Conservation (phyloP, 805 yeast species). For the Clavispora fructus region DNA sequence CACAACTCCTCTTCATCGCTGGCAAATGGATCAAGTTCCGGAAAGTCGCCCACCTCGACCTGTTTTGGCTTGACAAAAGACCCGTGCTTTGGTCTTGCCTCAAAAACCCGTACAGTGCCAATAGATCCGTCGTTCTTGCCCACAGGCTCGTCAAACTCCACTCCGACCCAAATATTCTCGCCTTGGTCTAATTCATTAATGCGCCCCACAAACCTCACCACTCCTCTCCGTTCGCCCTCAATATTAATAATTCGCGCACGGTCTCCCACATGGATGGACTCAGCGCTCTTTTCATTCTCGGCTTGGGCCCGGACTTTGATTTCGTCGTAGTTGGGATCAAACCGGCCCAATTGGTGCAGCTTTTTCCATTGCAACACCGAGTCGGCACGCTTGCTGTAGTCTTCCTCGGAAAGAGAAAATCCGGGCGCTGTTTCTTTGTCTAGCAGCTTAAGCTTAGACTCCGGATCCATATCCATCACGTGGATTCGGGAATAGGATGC, state of each 20-base stretch:
- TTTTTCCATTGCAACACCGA: conserved; percentile 78
- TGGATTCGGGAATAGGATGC: conserved; percentile 45
- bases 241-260: conserved; percentile 49
- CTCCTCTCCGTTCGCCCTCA: conserved; percentile 59
- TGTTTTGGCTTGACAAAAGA: conserved; percentile 68
- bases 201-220: conserved; percentile 63
- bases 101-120: conserved; percentile 55
- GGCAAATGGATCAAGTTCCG: conserved; percentile 41
- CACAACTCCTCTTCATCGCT: conserved; percentile 33
- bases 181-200: conserved; percentile 54
- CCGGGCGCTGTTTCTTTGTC: conserved; percentile 20
- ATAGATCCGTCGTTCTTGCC: conserved; percentile 84
- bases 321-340: conserved; percentile 47
- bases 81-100: conserved; percentile 58
- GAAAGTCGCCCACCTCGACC: conserved; percentile 67
- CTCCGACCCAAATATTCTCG: conserved; percentile 67
- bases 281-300: conserved; percentile 18
- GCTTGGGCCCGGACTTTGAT: conserved; percentile 22
- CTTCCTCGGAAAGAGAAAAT: conserved; percentile 50
- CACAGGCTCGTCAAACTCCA: conserved; percentile 77
- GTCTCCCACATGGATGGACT: conserved; percentile 39
- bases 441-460: conserved; percentile 44
- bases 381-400: conserved; percentile 54
- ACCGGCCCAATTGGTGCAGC: conserved; percentile 64
- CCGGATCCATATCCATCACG: conserved; percentile 52